Evolutionary conservation across 768 basidiomycete species (phyloP).

Genomic region (Leucocoprinus sp.): DNA sequence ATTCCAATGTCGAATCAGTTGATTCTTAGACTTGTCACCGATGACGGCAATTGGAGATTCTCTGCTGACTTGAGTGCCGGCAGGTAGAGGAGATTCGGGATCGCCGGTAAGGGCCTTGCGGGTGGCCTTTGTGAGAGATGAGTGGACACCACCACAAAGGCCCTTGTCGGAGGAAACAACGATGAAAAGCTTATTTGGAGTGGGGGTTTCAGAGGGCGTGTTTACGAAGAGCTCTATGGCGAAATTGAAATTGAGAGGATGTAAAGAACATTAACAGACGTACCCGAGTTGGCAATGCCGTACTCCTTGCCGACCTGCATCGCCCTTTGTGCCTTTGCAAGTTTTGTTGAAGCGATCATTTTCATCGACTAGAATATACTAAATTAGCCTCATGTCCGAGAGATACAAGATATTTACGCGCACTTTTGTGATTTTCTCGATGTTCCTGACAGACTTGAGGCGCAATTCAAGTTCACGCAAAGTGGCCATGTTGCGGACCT

Average conservation of each 20-base stretch:
- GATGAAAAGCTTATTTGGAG: conserved; percentile 80
- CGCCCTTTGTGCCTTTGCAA: conserved; percentile 92
- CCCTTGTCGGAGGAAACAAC: conserved; percentile 98
- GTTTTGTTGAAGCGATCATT: conserved; percentile 98
- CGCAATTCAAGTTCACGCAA: conserved; percentile 96
- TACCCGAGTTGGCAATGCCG: conserved; percentile 86
- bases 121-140: conserved; percentile 86
- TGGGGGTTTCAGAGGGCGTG: conserved; percentile 56
- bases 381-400: background rate
- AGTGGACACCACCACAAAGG: conserved; percentile 99
- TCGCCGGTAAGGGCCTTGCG: conserved; percentile 59
- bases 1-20: conserved; percentile 62
- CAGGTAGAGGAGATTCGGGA: conserved; percentile 40
- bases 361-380: conserved; percentile 74
- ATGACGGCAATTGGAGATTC: conserved; percentile 76
- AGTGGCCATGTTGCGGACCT: conserved; percentile 89
- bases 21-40: conserved; percentile 96
- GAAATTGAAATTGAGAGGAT: conserved; percentile 1
- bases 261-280: conserved; percentile 19
- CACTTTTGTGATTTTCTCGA: conserved; percentile 99
- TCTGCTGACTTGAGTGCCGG: conserved; percentile 38
- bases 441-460: conserved; percentile 93
- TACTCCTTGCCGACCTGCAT: conserved; percentile 92
- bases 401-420: conserved; percentile 14
- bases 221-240: conserved; percentile 80